Percentiles rank a stretch among this genome's conserved stretches.
Conservation (phyloP, 2,329 filamentous ascomycete species). For the Exophiala dermatitidis region DNA sequence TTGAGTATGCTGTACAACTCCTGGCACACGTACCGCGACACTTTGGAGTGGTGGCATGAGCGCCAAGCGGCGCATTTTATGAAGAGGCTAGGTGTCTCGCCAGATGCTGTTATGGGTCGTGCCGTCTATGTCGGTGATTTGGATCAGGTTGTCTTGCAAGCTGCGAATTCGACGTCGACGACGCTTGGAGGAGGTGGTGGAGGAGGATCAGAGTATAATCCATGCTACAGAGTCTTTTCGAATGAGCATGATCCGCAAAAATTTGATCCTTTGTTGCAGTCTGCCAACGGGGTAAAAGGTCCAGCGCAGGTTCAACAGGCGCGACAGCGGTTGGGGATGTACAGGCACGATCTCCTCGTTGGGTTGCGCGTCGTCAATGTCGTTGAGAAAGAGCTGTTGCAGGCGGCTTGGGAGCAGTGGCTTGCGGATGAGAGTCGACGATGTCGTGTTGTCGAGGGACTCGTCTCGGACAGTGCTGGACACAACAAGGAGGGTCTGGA, state of each 20-base stretch:
- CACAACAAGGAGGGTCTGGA: not conserved
- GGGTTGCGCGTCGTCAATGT: conserved; percentile 84
- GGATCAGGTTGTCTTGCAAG: conserved; percentile 46
- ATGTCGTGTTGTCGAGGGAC: conserved; percentile 57
- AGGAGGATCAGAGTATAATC: conserved; percentile 19
- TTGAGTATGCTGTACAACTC: conserved; percentile 66
- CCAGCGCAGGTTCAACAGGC: conserved; percentile 59
- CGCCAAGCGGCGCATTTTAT: conserved; percentile 74
- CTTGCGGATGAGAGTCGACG: conserved; percentile 67
- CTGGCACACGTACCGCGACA: conserved; percentile 65
- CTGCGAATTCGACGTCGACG: conserved; percentile 19
- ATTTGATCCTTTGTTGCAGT: conserved; percentile 27
- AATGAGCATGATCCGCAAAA: conserved; percentile 35
- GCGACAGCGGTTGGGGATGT: conserved; percentile 73
- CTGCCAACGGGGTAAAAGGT: not conserved
- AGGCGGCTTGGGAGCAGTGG: conserved; percentile 92
- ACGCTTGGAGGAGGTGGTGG: too few relatives aligned
- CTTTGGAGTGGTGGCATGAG: conserved; percentile 77
- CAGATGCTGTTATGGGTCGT: conserved; percentile 74
- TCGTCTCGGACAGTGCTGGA: conserved; percentile 35
- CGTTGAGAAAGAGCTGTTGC: conserved; percentile 77
- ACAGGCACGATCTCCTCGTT: conserved; percentile 84
- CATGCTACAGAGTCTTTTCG: conserved; percentile 41
- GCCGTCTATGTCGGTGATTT: conserved; percentile 78
- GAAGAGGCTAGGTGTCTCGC: conserved; percentile 68